These are phyloP conservation scores for Pestalotiopsis sp. DNA, from an alignment of 2,329 filamentous ascomycete species.

Conservation along the genomic window DNA sequence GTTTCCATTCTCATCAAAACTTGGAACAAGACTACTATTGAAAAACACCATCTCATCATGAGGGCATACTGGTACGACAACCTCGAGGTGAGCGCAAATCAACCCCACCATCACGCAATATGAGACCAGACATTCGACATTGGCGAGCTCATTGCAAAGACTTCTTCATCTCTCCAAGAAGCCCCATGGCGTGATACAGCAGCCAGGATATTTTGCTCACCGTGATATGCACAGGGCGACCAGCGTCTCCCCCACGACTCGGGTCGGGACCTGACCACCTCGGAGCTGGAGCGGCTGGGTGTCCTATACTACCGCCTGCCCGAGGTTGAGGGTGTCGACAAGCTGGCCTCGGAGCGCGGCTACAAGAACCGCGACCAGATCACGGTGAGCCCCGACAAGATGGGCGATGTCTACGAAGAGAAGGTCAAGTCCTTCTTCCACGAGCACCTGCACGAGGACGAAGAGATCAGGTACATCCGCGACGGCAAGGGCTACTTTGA, in stretches of 20 bases:
- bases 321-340: slow-evolving; percentile 68
- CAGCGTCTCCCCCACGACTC: slow-evolving; percentile 91
- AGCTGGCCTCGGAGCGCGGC: slow-evolving; percentile 71
- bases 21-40: not conserved
- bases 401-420: slow-evolving; percentile 86
- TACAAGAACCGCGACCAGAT: slow-evolving; percentile 98
- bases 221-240: slow-evolving; percentile 69
- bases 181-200: not conserved
- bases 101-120: slow-evolving; percentile 16
- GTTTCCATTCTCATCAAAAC: not conserved
- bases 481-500: slow-evolving; percentile 93
- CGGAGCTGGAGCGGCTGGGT: slow-evolving; percentile 73
- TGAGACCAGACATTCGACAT: not conserved
- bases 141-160: not conserved
- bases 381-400: slow-evolving; percentile 80
- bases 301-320: slow-evolving; percentile 77
- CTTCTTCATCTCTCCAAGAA: not conserved
- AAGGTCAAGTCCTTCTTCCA: slow-evolving; percentile 94
- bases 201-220: not conserved
- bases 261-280: slow-evolving; percentile 65
- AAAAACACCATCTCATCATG: slow-evolving; percentile 41
- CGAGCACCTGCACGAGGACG: slow-evolving; percentile 96
- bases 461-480: slow-evolving; percentile 95
- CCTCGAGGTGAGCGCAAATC: slow-evolving; percentile 44
- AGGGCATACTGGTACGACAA: slow-evolving; percentile 63